Base-by-base conservation (phyloP, 1,284 basidiomycete genomes). In the Sanghuangporus weigelae region DNA sequence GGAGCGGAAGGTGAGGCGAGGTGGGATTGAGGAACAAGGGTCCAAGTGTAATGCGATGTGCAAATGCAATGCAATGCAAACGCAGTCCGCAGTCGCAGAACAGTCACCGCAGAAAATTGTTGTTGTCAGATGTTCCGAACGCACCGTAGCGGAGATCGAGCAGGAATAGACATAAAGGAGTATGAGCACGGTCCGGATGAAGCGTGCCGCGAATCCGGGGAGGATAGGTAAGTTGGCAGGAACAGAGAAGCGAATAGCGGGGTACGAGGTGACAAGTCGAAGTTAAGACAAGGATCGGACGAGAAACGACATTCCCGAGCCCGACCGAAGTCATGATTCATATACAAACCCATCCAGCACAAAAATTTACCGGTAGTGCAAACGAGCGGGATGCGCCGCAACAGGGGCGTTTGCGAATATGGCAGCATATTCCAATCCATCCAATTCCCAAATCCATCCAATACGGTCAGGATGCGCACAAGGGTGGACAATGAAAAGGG, bases 101-200 rank as follows among this genome's bases (percentile, higher is more conserved):
- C 16, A 46, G 44, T 11, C 44, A 31, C 26, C 26, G 26, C 26
- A 31, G 12, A n/a, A n/a, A n/a, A 46, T 46, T 46, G 44, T 46
- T 8, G 21, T 7, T 7, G 44, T 46, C 44, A 16, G 44, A n/a
- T 19, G 44, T 7, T n/a, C 44, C 16, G 44, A 46, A 16, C n/a
- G 21, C 16, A n/a, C 16, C n/a, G 44, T 46, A 11, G 16, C 12
- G 44, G 10, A 46, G 44, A 46, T 46, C 7, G 44, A 46, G 21
- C 1, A n/a, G 16, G 7, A 16, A 14, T 19, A 46, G 12, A n/a
- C 7, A 19, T 7, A 19, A 46, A n/a, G 10, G 7, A 46, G 75
- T 46, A 72, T 59, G 1, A 73, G 72, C 40, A 68, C 63, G 14
- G 73, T 73, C 49, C 71, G 70, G 63, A 67, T 65, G 56, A 73